Conservation (phyloP, 1,284 basidiomycete genomes). For the Cutaneotrichosporon sp. region DNA sequence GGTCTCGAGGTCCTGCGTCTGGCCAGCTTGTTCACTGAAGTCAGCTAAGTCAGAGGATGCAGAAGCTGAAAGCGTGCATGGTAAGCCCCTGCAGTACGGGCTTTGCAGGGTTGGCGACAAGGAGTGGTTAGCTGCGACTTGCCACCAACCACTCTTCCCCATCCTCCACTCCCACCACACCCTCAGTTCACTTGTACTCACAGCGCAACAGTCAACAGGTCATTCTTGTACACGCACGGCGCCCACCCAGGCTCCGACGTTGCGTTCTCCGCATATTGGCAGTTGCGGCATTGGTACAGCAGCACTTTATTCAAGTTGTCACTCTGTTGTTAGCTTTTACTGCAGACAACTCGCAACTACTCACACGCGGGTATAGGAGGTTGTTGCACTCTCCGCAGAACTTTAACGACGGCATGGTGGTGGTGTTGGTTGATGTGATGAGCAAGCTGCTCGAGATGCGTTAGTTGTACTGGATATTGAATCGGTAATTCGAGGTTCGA, state of each 20-base stretch:
- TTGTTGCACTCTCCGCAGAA: slow-evolving; percentile 94
- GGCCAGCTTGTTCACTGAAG: slow-evolving; percentile 82
- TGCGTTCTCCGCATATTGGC: slow-evolving; percentile 79
- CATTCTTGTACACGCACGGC: slow-evolving; percentile 84
- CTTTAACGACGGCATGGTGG: slow-evolving; percentile 60
- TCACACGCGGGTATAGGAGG: slow-evolving; percentile 74
- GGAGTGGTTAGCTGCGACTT: too few species aligned
- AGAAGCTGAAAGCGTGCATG: not conserved
- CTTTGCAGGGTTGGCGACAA: too few species aligned
- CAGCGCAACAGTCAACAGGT: slow-evolving; percentile 90
- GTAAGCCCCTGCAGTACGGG: too few species aligned
- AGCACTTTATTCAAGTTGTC: slow-evolving; percentile 82
- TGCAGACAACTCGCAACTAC: slow-evolving; percentile 13
- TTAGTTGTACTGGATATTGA: not conserved
- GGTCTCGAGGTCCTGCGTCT: slow-evolving; percentile 81
- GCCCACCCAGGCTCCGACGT: slow-evolving; percentile 61
- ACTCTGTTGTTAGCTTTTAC: slow-evolving; percentile 54
- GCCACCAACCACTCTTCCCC: too few species aligned
- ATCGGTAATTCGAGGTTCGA: not conserved
- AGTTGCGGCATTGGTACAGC: slow-evolving; percentile 92
- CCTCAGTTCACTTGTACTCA: slow-evolving; percentile 54
- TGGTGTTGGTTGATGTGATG: slow-evolving; percentile 6
- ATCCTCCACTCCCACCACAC: too few species aligned
- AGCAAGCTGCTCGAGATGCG: not conserved
- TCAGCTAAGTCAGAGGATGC: slow-evolving; percentile 10